Percentiles rank a stretch among this genome's conserved stretches.
Conservation (phyloP, 1,284 basidiomycete species). For the Cystobasidiaceae sp. region DNA sequence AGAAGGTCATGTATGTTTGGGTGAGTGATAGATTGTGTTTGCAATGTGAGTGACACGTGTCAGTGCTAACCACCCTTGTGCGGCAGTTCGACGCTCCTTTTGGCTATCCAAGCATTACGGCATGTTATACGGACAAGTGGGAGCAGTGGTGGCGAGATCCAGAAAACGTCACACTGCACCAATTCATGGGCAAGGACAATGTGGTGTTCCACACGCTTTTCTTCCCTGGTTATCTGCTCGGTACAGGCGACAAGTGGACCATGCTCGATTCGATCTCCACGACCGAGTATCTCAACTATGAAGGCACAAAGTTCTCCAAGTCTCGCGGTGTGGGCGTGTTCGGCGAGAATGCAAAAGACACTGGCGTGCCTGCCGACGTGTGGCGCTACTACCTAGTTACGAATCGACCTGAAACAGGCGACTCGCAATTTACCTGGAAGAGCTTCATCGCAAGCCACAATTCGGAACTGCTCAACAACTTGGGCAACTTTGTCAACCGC, state of each 20-base stretch:
- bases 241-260: constrained; percentile 88
- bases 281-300: constrained; percentile 99
- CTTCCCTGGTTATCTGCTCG: constrained; percentile 85
- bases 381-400: constrained; percentile 97
- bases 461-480: constrained; percentile 88
- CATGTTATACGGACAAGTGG: constrained; percentile 92
- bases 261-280: constrained; percentile 90
- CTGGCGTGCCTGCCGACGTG: constrained; percentile 84
- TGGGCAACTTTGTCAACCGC: constrained; percentile 98
- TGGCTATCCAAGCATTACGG: constrained; percentile 96
- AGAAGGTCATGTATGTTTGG: constrained; percentile 84
- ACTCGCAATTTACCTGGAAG: constrained; percentile 95
- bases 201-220: constrained; percentile 85
- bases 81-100: constrained; percentile 93
- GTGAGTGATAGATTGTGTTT: constrained; percentile 27
- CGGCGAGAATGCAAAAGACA: constrained; percentile 88
- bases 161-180: constrained; percentile 83
- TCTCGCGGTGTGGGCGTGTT: constrained; percentile 96
- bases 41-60: not conserved
- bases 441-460: constrained; percentile 95
- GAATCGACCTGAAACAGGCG: constrained; percentile 86
- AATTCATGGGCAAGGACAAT: constrained; percentile 73
- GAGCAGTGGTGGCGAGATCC: constrained; percentile 96
- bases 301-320: constrained; percentile 98
- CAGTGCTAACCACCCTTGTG: not conserved